Evolutionary conservation across 257 asterid species (phyloP), one percentile per base, ranked within the genome.

Genomic region (Nemophila menziesii): DNA sequence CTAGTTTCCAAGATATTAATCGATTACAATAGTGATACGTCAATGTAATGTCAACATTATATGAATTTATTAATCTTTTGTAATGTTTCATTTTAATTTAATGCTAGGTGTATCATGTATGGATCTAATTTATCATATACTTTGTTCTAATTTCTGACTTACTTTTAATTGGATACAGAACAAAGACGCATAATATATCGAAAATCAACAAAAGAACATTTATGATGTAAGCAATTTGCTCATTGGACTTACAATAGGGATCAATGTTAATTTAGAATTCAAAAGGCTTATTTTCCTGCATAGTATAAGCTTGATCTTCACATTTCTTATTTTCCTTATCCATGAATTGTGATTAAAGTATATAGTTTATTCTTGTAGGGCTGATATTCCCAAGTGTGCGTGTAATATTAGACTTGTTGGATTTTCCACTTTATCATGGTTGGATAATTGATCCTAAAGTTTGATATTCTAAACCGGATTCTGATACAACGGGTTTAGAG

Each of bases 381-480:
- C 85, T 47, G 85, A 59, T 70, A 77, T 90, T 81, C 73, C 84
- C 98, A 44, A 76, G 67, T 33, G 98, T 84, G 66, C 85, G 96
- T 66, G 94, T 96, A 54, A 85, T 90, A 64, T 90, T 81, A 68
- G 98, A 85, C 69, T 64, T 90, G 47, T 52, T 90, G 81, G 94
- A 79, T 59, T 80, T 90, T 70, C 98, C 98, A 23, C 96, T 90
- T 46, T 85, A 85, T 72, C 96, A 90, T 58, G 98, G 96, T 49
- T 90, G 98, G 98, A 90, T 90, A 58, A 81, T 85, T 72, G 96
- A 90, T 59, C 83, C 94, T 1, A 94, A 85, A 94, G 96, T 81
- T 73, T 58, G n/a, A n/a, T n/a, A n/a, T n/a, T n/a, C n/a, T n/a
- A n/a, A n/a, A n/a, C n/a, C n/a, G n/a, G n/a, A n/a, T n/a, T n/a